Evolutionary conservation across 176 grass and related monocot genomes (phyloP).

Genomic region (Zizania latifolia): DNA sequence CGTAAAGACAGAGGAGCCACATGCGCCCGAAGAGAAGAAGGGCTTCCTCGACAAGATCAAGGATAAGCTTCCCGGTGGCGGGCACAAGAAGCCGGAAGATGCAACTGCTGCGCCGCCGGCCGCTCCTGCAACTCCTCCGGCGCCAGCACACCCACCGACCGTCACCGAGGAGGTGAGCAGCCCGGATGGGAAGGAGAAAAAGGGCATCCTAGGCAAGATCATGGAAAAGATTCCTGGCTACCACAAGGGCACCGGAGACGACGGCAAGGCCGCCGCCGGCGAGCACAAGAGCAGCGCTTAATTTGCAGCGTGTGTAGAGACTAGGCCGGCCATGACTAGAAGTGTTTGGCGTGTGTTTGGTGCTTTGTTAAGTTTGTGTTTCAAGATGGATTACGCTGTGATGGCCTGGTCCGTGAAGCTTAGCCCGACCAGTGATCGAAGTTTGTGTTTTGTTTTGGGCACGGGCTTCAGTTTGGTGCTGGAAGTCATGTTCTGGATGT

Average conservation of each 20-base stretch:
- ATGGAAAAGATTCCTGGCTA: constrained; percentile 89
- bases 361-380: constrained; percentile 30
- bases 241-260: constrained; percentile 46
- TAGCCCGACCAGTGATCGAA: neutral
- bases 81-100: constrained; percentile 58
- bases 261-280: constrained; percentile 27
- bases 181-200: constrained; percentile 73
- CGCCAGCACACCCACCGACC: neutral
- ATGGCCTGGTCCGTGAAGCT: constrained; percentile 29
- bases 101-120: neutral
- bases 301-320: neutral
- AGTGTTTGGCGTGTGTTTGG: constrained; percentile 23
- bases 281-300: constrained; percentile 43
- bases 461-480: constrained; percentile 21
- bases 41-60: constrained; percentile 97
- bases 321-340: constrained; percentile 7
- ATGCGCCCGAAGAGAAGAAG: constrained; percentile 59
- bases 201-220: constrained; percentile 85
- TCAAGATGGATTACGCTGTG: constrained; percentile 14
- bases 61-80: constrained; percentile 86
- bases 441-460: neutral
- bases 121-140: neutral
- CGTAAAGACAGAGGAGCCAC: constrained; percentile 7
- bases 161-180: constrained; percentile 32
- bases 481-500: constrained; percentile 3